A percentile compares a stretch with the other conserved stretches of the same genome.
phyloP scores from a whole-genome alignment of 2,329 filamentous ascomycete genomes.

The Diplocarpon rosae region DNA sequence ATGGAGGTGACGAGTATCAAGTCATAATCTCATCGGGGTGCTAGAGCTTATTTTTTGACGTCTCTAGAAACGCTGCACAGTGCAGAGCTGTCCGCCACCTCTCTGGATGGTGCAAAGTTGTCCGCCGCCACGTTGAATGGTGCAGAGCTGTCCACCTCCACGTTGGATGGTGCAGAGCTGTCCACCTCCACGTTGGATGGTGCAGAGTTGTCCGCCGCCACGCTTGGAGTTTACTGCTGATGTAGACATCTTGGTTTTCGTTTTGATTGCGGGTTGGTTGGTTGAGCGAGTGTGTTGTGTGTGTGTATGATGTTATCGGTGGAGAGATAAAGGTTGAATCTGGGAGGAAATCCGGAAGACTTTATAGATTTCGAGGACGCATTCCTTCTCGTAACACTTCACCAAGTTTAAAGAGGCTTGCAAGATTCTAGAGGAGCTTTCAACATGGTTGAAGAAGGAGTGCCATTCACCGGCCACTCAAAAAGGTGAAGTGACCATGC shows the following conservation, averaged over 20 bases:
- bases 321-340: not conserved
- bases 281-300: constrained; percentile 1
- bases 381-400: not conserved
- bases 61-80: not conserved
- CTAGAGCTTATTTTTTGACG: not conserved
- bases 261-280: not conserved
- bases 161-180: constrained; percentile 2
- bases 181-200: not conserved
- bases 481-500: not conserved
- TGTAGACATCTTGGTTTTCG: not conserved
- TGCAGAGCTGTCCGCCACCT: not conserved
- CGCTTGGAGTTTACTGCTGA: not conserved
- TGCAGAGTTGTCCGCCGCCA: not conserved
- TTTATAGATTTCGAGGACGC: not conserved
- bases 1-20: not conserved
- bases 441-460: not conserved
- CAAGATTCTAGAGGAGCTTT: not conserved
- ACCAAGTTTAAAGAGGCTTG: not conserved
- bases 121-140: not conserved
- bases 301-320: not conserved
- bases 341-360: not conserved
- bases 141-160: constrained; percentile 1
- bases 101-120: constrained; percentile 1
- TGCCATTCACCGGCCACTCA: not conserved
- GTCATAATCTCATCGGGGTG: constrained; percentile 1